Base-by-base conservation (phyloP, 306 rosid species). In the Rosa chinensis region DNA sequence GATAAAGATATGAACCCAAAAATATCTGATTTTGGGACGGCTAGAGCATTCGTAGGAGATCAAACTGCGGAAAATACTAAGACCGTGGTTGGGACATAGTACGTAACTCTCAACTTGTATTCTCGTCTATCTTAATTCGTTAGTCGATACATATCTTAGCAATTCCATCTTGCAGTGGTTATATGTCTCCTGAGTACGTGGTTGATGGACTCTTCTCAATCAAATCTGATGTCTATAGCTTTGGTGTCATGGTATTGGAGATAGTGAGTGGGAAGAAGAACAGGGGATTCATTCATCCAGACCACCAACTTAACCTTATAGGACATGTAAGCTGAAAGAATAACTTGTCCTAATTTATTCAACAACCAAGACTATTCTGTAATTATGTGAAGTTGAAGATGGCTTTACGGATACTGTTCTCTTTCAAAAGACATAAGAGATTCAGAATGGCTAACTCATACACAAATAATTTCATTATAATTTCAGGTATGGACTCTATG, bases 1-100 rank as follows among this genome's bases (percentile, higher is more conserved):
- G 90, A 85, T 42, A 10, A 80, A 35, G 88, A 87, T 2, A 80
- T 87, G 90, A 84, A 84, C 62, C 87, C 92, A 4, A 90, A 90
- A 79, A 90, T 90, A 70, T 88, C 89, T 52, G 94, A 90, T 77
- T 90, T 88, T n/a, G 94, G 91, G 5, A 58, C 87, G 59, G 92
- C 92, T 23, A 84, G 83, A 80, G 73, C 82, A 49, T 86, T 86
- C 55, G 82, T 85, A 42, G 91, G 85, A 42, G 88, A 86, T 64
- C 85, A 86, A 43, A 79, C 73, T 0, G 78, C 86, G 48, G 89
- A 40, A 42, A 82, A 77, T 63, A 90, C 94, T 50, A 77, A 63
- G 2, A 86, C 74, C 82, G 70, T 89, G 64, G 89, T 77, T 1
- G 91, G 91, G 77, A 89, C 93, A 5, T 79, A 88, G 94, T 90